A percentile compares a stretch with the other conserved stretches of the same genome.
Conservation (phyloP, 2,329 filamentous ascomycete species). For the Trichoderma arundinaceum region DNA sequence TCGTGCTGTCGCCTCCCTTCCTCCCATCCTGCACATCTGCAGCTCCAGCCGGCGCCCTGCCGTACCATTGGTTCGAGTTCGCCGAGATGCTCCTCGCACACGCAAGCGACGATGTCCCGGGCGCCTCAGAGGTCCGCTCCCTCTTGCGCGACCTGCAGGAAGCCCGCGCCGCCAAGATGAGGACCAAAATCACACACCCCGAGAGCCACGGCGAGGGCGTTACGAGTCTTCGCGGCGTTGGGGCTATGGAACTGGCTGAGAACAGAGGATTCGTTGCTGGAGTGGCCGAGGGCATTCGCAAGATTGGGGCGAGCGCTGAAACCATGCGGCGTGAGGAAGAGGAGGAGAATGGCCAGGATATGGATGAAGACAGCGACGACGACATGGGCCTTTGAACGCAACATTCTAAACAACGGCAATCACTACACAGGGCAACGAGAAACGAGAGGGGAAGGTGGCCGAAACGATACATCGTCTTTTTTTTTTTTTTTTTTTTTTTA, state of each 20-base stretch:
- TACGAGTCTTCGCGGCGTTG: slow-evolving; percentile 73
- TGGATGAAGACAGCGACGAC: slow-evolving; percentile 65
- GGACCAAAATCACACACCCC: slow-evolving; percentile 72
- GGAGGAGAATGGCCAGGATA: slow-evolving; percentile 66
- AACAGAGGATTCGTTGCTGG: slow-evolving; percentile 81
- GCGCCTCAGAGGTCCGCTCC: slow-evolving; percentile 74
- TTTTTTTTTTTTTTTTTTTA: too few relatives aligned
- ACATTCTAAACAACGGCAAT: not conserved
- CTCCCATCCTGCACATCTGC: slow-evolving; percentile 74
- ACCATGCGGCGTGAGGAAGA: slow-evolving; percentile 77
- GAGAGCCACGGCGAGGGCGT: slow-evolving; percentile 76
- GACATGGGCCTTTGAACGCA: slow-evolving; percentile 49
- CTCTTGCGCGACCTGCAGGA: slow-evolving; percentile 83
- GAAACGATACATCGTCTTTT: not conserved
- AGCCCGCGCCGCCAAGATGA: slow-evolving; percentile 86
- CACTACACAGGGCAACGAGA: not conserved
- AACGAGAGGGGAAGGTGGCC: not conserved
- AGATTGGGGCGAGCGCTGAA: slow-evolving; percentile 81
- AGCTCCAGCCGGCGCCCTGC: slow-evolving; percentile 72
- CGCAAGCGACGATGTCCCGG: slow-evolving; percentile 79
- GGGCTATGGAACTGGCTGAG: slow-evolving; percentile 91
- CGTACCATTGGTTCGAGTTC: slow-evolving; percentile 95
- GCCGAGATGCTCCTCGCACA: slow-evolving; percentile 85
- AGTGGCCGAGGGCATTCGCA: slow-evolving; percentile 86
- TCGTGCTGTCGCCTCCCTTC: slow-evolving; percentile 72